phyloP scores from a whole-genome alignment of 2,329 filamentous ascomycete genomes.

The Pseudogymnoascus sp. region DNA sequence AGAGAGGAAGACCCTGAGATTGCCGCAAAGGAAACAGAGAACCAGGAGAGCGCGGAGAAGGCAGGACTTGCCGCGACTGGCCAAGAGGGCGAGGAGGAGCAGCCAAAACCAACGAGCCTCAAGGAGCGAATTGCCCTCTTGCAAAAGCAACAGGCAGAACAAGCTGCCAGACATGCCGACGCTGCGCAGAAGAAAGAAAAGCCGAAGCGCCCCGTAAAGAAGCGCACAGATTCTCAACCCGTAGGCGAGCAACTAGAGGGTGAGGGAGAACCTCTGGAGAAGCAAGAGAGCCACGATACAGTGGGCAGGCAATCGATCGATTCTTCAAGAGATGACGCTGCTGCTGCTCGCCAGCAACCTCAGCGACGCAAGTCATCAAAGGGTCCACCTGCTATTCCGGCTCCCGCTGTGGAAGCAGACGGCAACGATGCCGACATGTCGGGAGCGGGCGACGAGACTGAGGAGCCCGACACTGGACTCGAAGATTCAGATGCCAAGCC shows the following conservation, averaged over 20 bases:
- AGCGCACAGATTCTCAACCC: conserved; percentile 43
- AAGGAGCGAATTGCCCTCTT: conserved; percentile 93
- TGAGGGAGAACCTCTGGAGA: conserved; percentile 35
- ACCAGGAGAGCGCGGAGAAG: conserved; percentile 56
- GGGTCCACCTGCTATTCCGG: conserved; percentile 29
- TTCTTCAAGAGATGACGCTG: conserved; percentile 31
- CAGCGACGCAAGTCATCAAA: conserved; percentile 46
- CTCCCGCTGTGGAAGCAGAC: conserved; percentile 32
- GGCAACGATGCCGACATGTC: conserved; percentile 59
- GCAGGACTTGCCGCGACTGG: conserved; percentile 48
- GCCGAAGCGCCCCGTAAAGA: conserved; percentile 68
- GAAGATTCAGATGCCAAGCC: conserved; percentile 62
- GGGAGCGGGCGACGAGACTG: conserved; percentile 54
- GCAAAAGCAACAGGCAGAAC: conserved; percentile 88
- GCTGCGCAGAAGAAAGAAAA: conserved; percentile 76
- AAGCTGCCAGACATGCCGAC: conserved; percentile 73
- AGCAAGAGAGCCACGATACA: conserved; percentile 40
- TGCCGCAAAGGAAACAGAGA: conserved; percentile 56
- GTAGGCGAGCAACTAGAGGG: conserved; percentile 30
- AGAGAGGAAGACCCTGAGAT: conserved; percentile 79
- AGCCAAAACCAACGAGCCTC: conserved; percentile 83
- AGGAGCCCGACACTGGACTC: conserved; percentile 55
- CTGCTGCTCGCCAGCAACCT: conserved; percentile 34
- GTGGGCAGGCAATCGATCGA: conserved; percentile 44
- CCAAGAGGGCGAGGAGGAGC: conserved; percentile 56